phyloP scores from a whole-genome alignment of 495 filamentous ascomycete species.

The Hypoxylon cercidicola region DNA sequence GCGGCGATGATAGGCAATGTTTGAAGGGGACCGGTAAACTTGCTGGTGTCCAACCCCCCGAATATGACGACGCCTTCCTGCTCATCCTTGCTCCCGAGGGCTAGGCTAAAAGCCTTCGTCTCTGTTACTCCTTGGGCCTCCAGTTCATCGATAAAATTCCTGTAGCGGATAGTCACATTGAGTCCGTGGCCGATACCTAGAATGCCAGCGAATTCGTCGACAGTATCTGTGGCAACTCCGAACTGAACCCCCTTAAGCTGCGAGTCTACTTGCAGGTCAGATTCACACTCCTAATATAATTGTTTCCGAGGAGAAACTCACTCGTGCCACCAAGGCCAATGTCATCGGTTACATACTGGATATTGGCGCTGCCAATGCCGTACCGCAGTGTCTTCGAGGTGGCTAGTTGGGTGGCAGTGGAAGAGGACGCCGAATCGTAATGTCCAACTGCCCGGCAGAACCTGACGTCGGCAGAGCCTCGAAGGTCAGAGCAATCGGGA shows the following conservation, averaged over 20 bases:
- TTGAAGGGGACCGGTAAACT: conserved; percentile 77
- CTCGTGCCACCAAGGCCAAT: conserved; percentile 53
- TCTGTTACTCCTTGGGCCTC: conserved; percentile 51
- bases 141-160: conserved; percentile 59
- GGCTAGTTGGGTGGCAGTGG: conserved; percentile 45
- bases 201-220: conserved; percentile 58
- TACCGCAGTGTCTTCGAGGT: conserved; percentile 52
- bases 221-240: conserved; percentile 52
- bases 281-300: neutral
- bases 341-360: conserved; percentile 57
- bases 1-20: conserved; percentile 72
- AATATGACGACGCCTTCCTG: conserved; percentile 84
- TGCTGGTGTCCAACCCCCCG: conserved; percentile 87
- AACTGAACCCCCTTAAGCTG: conserved; percentile 55
- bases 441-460: conserved; percentile 56
- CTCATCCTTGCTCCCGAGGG: conserved; percentile 58
- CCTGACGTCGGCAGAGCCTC: conserved; percentile 45
- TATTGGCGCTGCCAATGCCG: conserved; percentile 57
- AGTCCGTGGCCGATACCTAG: conserved; percentile 59
- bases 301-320: neutral
- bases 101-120: conserved; percentile 60
- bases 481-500: conserved; percentile 55
- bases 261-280: conserved; percentile 30
- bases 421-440: conserved; percentile 53
- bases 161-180: conserved; percentile 53